Conservation (phyloP, 2,329 filamentous ascomycete genomes). For the Colletotrichum graminicola region DNA sequence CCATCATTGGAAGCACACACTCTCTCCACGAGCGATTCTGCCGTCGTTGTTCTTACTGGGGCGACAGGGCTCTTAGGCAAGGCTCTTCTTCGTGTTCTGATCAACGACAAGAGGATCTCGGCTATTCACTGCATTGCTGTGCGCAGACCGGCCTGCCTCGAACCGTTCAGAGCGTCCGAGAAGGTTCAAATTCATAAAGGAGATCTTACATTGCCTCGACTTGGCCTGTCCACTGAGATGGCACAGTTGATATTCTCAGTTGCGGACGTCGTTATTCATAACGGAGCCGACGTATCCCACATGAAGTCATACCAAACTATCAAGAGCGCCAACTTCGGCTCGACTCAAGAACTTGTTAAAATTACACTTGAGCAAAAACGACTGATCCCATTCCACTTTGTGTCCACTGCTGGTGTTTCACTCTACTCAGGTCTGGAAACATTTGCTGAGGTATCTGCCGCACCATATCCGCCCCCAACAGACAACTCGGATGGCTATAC, state of each 20-base stretch:
- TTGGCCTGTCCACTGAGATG: conserved; percentile 53
- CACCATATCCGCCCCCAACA: conserved; percentile 39
- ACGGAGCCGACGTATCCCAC: conserved; percentile 53
- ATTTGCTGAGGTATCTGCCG: conserved; percentile 32
- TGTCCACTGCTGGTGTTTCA: conserved; percentile 50
- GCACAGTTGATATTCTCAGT: conserved; percentile 7
- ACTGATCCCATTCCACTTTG: conserved; percentile 52
- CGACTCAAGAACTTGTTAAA: conserved; percentile 48
- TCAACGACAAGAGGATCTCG: conserved; percentile 21
- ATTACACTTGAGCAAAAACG: conserved; percentile 42
- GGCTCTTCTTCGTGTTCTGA: conserved; percentile 36
- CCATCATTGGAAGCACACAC: background rate
- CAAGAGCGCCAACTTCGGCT: conserved; percentile 46
- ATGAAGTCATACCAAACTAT: conserved; percentile 49
- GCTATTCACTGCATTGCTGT: conserved; percentile 42
- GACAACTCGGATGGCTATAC: conserved; percentile 49
- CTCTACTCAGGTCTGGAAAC: conserved; percentile 6
- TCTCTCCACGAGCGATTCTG: background rate
- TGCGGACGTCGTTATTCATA: conserved; percentile 56
- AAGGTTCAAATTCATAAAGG: conserved; percentile 54
- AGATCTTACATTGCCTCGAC: conserved; percentile 49
- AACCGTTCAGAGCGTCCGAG: background rate
- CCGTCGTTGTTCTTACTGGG: conserved; percentile 40
- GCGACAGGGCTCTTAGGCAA: conserved; percentile 42
- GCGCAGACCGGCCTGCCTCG: conserved; percentile 21